Evolutionary conservation across 192 early-diverging fungal species (phyloP).

Genomic region (Coemansia sp.): DNA sequence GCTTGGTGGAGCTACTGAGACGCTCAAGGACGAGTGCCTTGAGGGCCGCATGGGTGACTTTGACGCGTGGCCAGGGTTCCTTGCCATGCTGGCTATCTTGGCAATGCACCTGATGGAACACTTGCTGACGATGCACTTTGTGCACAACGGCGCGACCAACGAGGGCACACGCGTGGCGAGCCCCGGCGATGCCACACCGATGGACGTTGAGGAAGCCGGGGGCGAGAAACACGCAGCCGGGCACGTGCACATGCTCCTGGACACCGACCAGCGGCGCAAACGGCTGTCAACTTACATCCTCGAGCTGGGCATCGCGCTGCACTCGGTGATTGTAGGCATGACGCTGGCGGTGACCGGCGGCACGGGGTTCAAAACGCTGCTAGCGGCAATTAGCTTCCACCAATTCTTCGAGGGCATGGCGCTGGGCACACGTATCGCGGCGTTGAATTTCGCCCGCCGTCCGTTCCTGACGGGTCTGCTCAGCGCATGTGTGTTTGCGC

Average conservation of each 20-base stretch:
- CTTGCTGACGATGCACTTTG: constrained; percentile 24
- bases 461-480: constrained; percentile 51
- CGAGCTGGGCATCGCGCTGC: constrained; percentile 75
- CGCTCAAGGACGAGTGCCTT: constrained; percentile 59
- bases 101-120: constrained; percentile 67
- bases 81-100: constrained; percentile 65
- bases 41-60: constrained; percentile 52
- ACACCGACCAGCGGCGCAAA: constrained; percentile 19
- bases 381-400: constrained; percentile 68
- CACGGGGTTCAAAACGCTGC: constrained; percentile 56
- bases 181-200: constrained; percentile 8
- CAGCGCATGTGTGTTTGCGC: constrained; percentile 61
- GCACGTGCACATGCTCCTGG: constrained; percentile 27
- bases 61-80: constrained; percentile 54
- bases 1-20: constrained; percentile 58
- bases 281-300: constrained; percentile 64
- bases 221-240: constrained; percentile 9
- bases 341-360: constrained; percentile 59
- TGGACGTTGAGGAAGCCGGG: constrained; percentile 1
- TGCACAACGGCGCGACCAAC: neutral
- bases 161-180: neutral
- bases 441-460: constrained; percentile 31
- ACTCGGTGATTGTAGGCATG: constrained; percentile 76
- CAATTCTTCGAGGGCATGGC: constrained; percentile 82
- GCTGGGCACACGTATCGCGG: constrained; percentile 69